Base-by-base conservation (phyloP, 768 basidiomycete genomes). In the Amanita exitialis region DNA sequence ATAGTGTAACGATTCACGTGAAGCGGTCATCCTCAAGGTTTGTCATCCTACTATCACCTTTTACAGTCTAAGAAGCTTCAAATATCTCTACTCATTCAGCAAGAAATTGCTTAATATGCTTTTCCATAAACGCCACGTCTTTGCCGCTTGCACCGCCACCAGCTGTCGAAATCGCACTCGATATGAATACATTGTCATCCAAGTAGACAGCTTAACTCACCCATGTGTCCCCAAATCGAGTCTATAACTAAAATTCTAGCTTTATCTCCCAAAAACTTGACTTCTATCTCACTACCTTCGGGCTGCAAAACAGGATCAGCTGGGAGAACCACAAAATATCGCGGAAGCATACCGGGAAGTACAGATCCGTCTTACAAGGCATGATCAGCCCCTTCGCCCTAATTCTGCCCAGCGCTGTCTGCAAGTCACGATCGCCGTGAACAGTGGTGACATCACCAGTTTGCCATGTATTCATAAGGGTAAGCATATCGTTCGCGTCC, bases 331-430 rank as follows among this genome's bases (percentile, higher is more conserved):
- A 15, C 10, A 35, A 25, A 34, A 36, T 23, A 12, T 35, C 1
- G 23, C 2, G 18, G 37, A 39, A 20, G 56, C 63, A 34, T 50
- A 77, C 76, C 16, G 79, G 67, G 60, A 81, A 80, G 59, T 79
- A 79, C 35, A 81, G 59, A 54, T 80, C 79, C 1, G 76, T 79
- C 64, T 76, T 78, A 55, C 71, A 73, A 3, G 79, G 78, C 76
- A 80, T 77, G 43, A 80, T 72, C 38, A 80, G 56, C 3, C 77
- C 78, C 51, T 68, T 74, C 3, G 77, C 76, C 53, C 72, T 73
- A 62, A 79, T 75, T 15, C 57, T 59, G 1, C 59, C 54, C 49
- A 80, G 57, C 36, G 67, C 65, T 32, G 65, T 69, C 42, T 60
- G 64, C 25, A 77, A 66, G 55, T 77, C 64, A 13, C 73, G 74